Evolutionary conservation across 441 rosid species (phyloP).

Genomic region (Pelargonium fulgidum): DNA sequence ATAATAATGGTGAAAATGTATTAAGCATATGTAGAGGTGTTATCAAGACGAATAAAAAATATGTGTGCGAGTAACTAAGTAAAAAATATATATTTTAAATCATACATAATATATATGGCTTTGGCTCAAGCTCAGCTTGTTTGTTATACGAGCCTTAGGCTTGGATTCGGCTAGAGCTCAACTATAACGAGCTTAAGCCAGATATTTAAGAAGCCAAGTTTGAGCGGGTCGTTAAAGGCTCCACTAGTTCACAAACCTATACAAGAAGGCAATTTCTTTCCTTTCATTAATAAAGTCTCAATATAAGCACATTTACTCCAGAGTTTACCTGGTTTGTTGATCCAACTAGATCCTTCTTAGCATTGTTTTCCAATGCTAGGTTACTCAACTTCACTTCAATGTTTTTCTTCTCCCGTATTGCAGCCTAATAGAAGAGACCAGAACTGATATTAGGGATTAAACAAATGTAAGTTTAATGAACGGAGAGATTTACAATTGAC

Average conservation of each 20-base stretch:
- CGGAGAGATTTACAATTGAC: constrained; percentile 8
- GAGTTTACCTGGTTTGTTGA: constrained; percentile 48
- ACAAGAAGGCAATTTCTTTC: too few species aligned
- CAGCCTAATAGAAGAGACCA: constrained; percentile 38
- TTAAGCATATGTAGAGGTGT: too few species aligned
- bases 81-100: neutral
- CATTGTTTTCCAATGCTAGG: constrained; percentile 35
- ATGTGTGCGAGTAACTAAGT: neutral
- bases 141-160: too few species aligned
- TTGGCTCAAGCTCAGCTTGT: too few species aligned
- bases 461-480: neutral
- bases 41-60: neutral
- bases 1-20: too few species aligned
- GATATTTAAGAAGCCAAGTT: too few species aligned
- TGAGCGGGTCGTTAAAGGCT: too few species aligned
- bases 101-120: too few species aligned
- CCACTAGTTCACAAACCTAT: too few species aligned
- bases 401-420: constrained; percentile 48
- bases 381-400: constrained; percentile 50
- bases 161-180: too few species aligned
- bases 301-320: constrained; percentile 1
- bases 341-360: constrained; percentile 36
- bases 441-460: constrained; percentile 11
- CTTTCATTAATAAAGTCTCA: neutral
- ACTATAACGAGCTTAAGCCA: too few species aligned